A percentile compares a stretch with the other conserved stretches of the same genome.
Evolutionary conservation across 805 yeast species (phyloP).

Genomic region (Saturnispora ahearnii): DNA sequence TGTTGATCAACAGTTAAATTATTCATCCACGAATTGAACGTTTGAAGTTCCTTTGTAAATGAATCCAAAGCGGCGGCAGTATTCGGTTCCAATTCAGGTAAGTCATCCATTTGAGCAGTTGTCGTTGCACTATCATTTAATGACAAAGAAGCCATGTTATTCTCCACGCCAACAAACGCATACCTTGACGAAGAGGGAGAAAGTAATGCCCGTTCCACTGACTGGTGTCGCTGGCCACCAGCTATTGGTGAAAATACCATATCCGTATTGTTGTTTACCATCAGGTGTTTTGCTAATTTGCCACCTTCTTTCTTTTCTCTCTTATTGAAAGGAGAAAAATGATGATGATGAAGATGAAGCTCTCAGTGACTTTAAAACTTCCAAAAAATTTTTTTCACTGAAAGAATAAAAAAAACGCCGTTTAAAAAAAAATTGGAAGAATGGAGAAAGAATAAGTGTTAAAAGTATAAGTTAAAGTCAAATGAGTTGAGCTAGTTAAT

Average conservation of each 20-base stretch:
- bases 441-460: no score
- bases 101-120: conserved; percentile 16
- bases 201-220: conserved; percentile 29
- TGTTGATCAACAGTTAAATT: conserved; percentile 39
- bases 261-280: not conserved
- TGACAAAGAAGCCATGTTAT: conserved; percentile 12
- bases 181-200: conserved; percentile 34
- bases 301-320: not conserved
- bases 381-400: no score
- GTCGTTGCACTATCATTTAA: conserved; percentile 12
- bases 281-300: not conserved
- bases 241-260: not conserved
- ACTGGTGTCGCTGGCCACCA: not conserved
- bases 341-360: no score
- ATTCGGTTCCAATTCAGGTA: conserved; percentile 27
- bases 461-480: no score
- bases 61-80: conserved; percentile 24
- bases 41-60: conserved; percentile 36
- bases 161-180: conserved; percentile 19
- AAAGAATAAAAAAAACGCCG: no score
- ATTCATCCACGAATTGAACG: conserved; percentile 39
- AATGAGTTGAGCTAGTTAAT: no score
- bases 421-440: no score
- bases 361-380: no score
- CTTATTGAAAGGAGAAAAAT: no score